phyloP scores from a whole-genome alignment of 768 basidiomycete species.

The Ramaria sp. region DNA sequence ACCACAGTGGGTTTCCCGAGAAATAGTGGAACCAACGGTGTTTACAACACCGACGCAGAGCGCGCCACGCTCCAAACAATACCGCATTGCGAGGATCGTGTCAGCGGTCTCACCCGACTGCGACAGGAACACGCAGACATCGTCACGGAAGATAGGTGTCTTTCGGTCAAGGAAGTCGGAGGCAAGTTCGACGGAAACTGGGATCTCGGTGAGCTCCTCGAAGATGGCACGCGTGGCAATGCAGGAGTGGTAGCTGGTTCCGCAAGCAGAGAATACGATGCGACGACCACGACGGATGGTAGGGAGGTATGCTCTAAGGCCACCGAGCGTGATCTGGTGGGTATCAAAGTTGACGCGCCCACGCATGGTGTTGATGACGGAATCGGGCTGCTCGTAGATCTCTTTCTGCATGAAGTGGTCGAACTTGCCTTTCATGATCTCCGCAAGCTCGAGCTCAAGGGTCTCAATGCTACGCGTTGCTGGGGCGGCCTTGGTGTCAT shows the following conservation, averaged over 20 bases:
- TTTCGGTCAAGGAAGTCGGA: slow-evolving; percentile 98
- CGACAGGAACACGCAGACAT: slow-evolving; percentile 90
- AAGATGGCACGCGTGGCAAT: slow-evolving; percentile 95
- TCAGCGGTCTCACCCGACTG: slow-evolving; percentile 99
- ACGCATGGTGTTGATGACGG: slow-evolving; percentile 99
- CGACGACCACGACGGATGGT: slow-evolving; percentile 92
- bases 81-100: slow-evolving; percentile 90
- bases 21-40: slow-evolving; percentile 95
- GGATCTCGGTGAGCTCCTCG: slow-evolving; percentile 97
- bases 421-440: slow-evolving; percentile 99
- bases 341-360: slow-evolving; percentile 98
- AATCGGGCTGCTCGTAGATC: slow-evolving; percentile 98
- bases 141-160: slow-evolving; percentile 99
- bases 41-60: slow-evolving; percentile 97
- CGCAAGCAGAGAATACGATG: slow-evolving; percentile 96
- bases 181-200: slow-evolving; percentile 92
- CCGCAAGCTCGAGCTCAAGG: slow-evolving; percentile 96
- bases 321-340: slow-evolving; percentile 86
- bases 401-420: slow-evolving; percentile 99
- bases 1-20: slow-evolving; percentile 98
- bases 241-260: slow-evolving; percentile 96
- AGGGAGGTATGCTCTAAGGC: slow-evolving; percentile 86
- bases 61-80: slow-evolving; percentile 94
- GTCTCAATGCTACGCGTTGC: slow-evolving; percentile 93
- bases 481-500: slow-evolving; percentile 47